A percentile compares a stretch with the other conserved stretches of the same genome.
These are phyloP conservation scores for Arthrobotrys musiformis DNA, from an alignment of 2,329 filamentous ascomycete species.

Conservation along the genomic window DNA sequence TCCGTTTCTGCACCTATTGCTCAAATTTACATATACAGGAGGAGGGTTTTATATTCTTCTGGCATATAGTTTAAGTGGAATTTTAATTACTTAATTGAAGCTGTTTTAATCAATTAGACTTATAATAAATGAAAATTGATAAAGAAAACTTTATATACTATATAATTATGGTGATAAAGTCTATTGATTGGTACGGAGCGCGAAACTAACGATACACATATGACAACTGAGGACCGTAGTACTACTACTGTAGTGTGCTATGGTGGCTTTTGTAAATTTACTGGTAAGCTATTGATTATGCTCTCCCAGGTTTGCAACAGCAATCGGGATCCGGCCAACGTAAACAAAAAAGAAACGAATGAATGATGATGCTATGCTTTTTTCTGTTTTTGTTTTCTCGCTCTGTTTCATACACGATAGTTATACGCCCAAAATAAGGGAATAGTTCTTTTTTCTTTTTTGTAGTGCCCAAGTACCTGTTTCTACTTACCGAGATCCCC, in stretches of 20 bases:
- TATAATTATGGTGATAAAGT: too few species aligned
- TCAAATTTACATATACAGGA: too few species aligned
- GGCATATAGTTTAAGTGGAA: too few species aligned
- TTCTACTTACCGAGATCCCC: background rate
- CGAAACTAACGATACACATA: background rate
- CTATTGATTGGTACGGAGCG: background rate
- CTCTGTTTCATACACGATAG: background rate
- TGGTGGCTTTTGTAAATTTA: background rate
- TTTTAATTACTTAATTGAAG: too few species aligned
- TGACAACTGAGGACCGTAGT: background rate
- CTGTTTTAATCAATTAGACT: too few species aligned
- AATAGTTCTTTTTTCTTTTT: conserved; percentile 1
- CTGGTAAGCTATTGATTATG: too few species aligned
- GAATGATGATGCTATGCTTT: background rate
- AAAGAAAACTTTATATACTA: too few species aligned
- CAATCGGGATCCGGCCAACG: background rate
- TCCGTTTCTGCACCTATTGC: too few species aligned
- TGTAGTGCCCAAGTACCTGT: background rate
- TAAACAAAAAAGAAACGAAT: background rate
- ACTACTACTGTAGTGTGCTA: too few species aligned
- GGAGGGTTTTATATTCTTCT: too few species aligned
- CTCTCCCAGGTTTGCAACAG: too few species aligned
- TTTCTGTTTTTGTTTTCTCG: background rate
- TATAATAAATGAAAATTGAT: too few species aligned
- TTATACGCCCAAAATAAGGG: background rate